Base-by-base conservation (phyloP, 2,329 filamentous ascomycete species). In the Rhynchosporium agropyri region DNA sequence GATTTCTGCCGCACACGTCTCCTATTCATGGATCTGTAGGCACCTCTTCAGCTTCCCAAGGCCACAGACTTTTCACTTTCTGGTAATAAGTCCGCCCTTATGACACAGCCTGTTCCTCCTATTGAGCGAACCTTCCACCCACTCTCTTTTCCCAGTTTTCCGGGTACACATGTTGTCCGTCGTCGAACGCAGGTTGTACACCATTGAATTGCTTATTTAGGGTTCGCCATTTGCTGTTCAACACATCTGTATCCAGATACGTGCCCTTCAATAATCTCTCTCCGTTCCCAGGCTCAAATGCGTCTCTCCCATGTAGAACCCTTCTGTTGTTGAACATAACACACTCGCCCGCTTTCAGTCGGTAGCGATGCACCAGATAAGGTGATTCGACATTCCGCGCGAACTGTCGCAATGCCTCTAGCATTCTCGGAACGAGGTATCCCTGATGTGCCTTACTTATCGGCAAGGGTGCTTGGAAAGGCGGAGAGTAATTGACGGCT, bases 251-350 rank as follows among this genome's bases (percentile, higher is more conserved):
- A 65, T 89, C 85, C 33, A 97, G 81, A 76, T 98, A 99, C 0
- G 91, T 84, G 4, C 95, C 95, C 69, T 91, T 90, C 60, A 98
- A 77, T 90, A 91, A 96, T 58, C 94, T 81, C 65, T 87, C 83
- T 0, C 90, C 90, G 6, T 82, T 81, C 0, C 77, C 77, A 0
- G 80, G 77, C 73, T 94, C 86, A 76, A 98, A 98, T 36, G 86
- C 84, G 15, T 81, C 83, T 3, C 95, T 81, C 0, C 92, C 94
- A 78, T 98, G 95, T 73, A 96, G 76, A n/a, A 96, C 81, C 20
- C 94, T 83, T 63, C 86, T 78, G 73, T 98, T 98, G 74, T 96
- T 89, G 73, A 99, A 98, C n/a, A 99, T 82, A 12, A 93, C 92
- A 73, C 92, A 96, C 72, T 97, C 90, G 3, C 94, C 95, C 3